Base-by-base conservation (phyloP, 1,284 basidiomycete species). In the Leccinum subrobustum region DNA sequence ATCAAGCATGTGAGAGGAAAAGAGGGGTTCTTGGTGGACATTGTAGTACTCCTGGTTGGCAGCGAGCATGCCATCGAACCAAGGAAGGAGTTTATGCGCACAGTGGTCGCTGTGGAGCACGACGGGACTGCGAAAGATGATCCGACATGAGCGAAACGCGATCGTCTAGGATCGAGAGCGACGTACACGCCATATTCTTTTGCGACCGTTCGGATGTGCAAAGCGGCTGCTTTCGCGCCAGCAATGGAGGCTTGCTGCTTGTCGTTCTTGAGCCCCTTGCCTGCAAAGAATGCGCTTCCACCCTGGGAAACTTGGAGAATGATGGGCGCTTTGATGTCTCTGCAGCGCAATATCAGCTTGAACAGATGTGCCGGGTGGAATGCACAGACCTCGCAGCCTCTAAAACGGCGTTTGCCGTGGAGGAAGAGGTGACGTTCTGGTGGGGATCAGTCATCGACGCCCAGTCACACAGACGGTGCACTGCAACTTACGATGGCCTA, bases 1-100 rank as follows among this genome's bases (percentile, higher is more conserved):
- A 79, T 99, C 97, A 69, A 99, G 89, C 97, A 99, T 99, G 92
- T 99, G 97, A 42, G 96, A 98, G 64, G 93, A 96, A 86, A 96
- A 98, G 63, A 99, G 89, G 53, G 97, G 87, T 75, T 94, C 93
- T 66, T 89, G 85, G 82, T 97, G 88, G 68, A 85, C 79, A 79
- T 93, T 94, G 86, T 83, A 97, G 84, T 97, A 95, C 29, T 84
- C 92, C 80, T 98, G 93, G 76, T 99, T 91, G 61, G 96, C 96
- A 59, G 88, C 91, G 76, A 99, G 93, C 97, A 99, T 98, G 65
- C 95, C 96, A 76, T 99, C 97, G 80, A 98, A 98, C 97, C 97
- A 99, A 14, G 92, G 96, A 62, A 99, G 88, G 66, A 99, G 93
- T 81, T 99, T 99, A 76, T 97, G 84, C 54, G 97, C 97, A 75